Evolutionary conservation across 768 basidiomycete genomes (phyloP).

Genomic region (Boletus insuetus): DNA sequence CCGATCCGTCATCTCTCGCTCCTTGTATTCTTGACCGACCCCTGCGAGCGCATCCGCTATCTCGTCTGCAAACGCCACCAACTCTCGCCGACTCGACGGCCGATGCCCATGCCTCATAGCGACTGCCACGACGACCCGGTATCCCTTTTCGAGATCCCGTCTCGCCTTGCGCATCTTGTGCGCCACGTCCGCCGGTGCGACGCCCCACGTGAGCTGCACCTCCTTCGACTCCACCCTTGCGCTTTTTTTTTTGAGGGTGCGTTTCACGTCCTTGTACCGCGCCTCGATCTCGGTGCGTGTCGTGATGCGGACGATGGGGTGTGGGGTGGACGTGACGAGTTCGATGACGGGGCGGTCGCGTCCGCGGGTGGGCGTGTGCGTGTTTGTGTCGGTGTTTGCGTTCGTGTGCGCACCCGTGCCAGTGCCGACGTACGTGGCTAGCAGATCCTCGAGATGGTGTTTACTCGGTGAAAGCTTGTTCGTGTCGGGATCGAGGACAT

Average conservation of each 20-base stretch:
- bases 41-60: slow-evolving; percentile 44
- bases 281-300: slow-evolving; percentile 43
- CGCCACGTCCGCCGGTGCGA: slow-evolving; percentile 53
- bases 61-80: slow-evolving; percentile 44
- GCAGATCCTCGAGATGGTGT: slow-evolving; percentile 38
- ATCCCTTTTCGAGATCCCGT: slow-evolving; percentile 58
- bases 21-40: slow-evolving; percentile 53
- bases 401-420: too few species aligned
- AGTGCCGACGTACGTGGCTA: slow-evolving; percentile 32
- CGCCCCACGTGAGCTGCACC: slow-evolving; percentile 70
- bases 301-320: slow-evolving; percentile 61
- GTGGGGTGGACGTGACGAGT: slow-evolving; percentile 47
- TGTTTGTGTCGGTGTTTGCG: too few species aligned
- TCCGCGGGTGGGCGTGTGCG: neutral
- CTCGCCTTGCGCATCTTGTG: slow-evolving; percentile 64
- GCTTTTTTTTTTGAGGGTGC: slow-evolving; percentile 32
- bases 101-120: slow-evolving; percentile 45
- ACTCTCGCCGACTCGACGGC: slow-evolving; percentile 36
- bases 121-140: slow-evolving; percentile 55
- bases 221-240: slow-evolving; percentile 49
- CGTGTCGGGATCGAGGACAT: slow-evolving; percentile 47
- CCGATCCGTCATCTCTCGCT: slow-evolving; percentile 37
- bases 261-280: slow-evolving; percentile 37
- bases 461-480: slow-evolving; percentile 35
- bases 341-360: slow-evolving; percentile 47